Conservation (phyloP, 768 basidiomycete genomes). For the Pholiota conissans region DNA sequence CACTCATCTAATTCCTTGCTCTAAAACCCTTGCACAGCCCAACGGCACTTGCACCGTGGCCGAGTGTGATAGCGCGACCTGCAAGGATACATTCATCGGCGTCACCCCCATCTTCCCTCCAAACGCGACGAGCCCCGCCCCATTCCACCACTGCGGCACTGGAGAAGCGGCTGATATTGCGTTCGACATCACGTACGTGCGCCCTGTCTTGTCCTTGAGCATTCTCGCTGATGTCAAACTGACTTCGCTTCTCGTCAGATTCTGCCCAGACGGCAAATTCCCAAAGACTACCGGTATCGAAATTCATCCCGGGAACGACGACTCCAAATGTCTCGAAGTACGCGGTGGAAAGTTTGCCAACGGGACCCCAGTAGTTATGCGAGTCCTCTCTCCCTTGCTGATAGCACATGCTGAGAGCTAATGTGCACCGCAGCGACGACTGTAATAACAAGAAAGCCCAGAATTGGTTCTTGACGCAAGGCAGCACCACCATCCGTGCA, state of each 20-base stretch:
- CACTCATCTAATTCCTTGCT: not conserved
- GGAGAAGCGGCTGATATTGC: not conserved
- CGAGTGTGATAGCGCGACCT: not conserved
- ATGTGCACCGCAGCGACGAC: slow-evolving; percentile 1
- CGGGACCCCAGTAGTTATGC: not conserved
- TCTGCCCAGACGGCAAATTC: not conserved
- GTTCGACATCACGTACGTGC: not conserved
- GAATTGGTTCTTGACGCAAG: not conserved
- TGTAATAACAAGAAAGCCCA: slow-evolving; percentile 7
- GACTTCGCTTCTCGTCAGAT: not conserved
- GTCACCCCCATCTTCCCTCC: not conserved
- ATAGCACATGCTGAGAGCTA: not conserved
- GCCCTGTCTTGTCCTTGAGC: too few relatives aligned
- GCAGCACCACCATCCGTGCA: not conserved
- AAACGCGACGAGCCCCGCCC: not conserved
- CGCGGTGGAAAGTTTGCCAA: not conserved
- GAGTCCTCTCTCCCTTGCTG: not conserved
- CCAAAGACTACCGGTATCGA: not conserved
- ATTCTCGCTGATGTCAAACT: not conserved
- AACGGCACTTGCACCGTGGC: not conserved
- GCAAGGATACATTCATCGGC: not conserved
- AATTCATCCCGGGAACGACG: not conserved
- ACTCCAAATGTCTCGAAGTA: not conserved
- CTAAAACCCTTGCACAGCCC: not conserved
- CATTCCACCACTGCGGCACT: not conserved